Percentiles rank a stretch among this genome's conserved stretches.
Evolutionary conservation across 2,329 filamentous ascomycete genomes (phyloP).

Genomic region (Penicillium sp.): DNA sequence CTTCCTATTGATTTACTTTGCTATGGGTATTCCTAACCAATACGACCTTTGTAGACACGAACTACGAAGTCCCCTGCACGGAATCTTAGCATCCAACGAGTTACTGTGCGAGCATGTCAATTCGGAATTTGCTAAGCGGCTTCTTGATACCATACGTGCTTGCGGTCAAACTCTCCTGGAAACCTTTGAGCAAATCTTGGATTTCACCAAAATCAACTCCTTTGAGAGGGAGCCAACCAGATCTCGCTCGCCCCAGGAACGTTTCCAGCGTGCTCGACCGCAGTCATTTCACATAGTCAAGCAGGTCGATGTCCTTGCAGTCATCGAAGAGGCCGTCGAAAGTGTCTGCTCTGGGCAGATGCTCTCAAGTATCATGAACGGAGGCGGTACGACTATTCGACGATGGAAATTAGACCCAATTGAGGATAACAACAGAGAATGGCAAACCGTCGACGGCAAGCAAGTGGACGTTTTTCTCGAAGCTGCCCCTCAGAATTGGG

Average conservation of each 20-base stretch:
- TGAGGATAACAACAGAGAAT: neutral
- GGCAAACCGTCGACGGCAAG: neutral
- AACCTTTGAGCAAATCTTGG: slow-evolving; percentile 43
- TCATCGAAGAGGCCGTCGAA: slow-evolving; percentile 56
- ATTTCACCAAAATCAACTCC: slow-evolving; percentile 32
- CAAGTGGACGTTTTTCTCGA: neutral
- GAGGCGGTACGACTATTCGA: neutral
- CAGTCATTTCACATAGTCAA: slow-evolving; percentile 9
- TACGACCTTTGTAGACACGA: slow-evolving; percentile 29
- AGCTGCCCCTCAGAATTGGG: slow-evolving; percentile 41
- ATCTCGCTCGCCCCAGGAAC: slow-evolving; percentile 16
- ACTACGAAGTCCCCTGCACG: slow-evolving; percentile 41
- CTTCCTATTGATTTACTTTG: neutral
- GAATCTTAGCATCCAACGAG: slow-evolving; percentile 41
- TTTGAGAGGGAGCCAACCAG: slow-evolving; percentile 29
- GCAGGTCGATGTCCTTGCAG: slow-evolving; percentile 41
- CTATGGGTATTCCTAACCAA: neutral
- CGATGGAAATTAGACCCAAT: neutral
- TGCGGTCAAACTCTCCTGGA: slow-evolving; percentile 43
- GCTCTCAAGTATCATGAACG: slow-evolving; percentile 11
- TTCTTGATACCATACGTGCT: slow-evolving; percentile 40
- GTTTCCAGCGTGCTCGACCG: slow-evolving; percentile 22
- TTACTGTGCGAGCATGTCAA: slow-evolving; percentile 37
- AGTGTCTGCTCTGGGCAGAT: slow-evolving; percentile 50
- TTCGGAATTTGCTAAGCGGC: slow-evolving; percentile 28